Evolutionary conservation across 2,329 filamentous ascomycete species (phyloP), one percentile per base, ranked within the genome.

Genomic region (Zasmidium citrigriseum): DNA sequence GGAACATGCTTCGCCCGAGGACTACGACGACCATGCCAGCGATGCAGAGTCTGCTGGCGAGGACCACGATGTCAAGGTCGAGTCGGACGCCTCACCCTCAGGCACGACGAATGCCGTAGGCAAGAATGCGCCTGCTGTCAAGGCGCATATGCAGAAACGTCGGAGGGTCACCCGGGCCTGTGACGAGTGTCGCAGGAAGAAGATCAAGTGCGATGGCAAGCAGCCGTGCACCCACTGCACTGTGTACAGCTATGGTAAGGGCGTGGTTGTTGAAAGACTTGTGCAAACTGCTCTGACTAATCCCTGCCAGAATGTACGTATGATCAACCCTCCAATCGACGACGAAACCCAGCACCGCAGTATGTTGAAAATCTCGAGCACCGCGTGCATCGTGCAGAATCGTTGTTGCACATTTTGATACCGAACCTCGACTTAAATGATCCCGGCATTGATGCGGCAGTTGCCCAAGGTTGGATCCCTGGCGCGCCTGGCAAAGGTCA

Each of bases 231-330:
- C 93, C 0, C 95, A 98, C 76, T 99, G 95, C 75, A 96, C 93
- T 11, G 92, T 98, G 51, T 99, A 99, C 76, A 97, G 92, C 73
- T 99, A 99, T 80, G 93, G 95, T 97, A 83, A 72, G 83, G 60
- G 46, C 38, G 20, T 50, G 5, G 5, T 20, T 21, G 52, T 22
- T 51, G 41, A 5, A 22, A 23, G 3, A 18, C 12, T 34, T 22
- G 24, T 18, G 10, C 21, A 18, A 29, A 18, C n/a, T 29, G 22
- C n/a, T 12, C 29, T 34, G 44, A 49, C 18, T 58, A 51, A 52
- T 46, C 16, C 20, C 10, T 29, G 12, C 22, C 64, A 96, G 92
- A 96, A 72, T 97, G 93, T 75, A 96, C 92, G 24, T 96, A 96
- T 76, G 92, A 96, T 71, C 95, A 96, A 73, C 93, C 93, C 12